Conservation (phyloP, 352 stramenopile species). For the Aphanomyces astaci region DNA sequence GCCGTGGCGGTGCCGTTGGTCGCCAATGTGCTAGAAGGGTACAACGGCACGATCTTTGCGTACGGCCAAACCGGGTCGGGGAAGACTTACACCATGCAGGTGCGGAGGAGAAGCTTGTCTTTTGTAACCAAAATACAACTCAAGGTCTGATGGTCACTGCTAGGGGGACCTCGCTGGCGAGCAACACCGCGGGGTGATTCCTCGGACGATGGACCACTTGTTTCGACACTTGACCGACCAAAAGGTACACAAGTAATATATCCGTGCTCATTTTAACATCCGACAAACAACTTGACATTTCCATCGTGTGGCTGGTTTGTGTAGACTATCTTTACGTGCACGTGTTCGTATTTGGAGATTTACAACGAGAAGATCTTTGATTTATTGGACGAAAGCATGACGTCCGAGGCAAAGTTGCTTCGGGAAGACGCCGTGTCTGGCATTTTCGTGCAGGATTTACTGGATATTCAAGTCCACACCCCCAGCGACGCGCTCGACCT, state of each 20-base stretch:
- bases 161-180: constrained; percentile 37
- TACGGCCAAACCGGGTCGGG: constrained; percentile 83
- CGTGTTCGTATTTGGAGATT: constrained; percentile 84
- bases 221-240: constrained; percentile 58
- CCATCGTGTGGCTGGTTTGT: constrained; percentile 36
- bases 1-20: constrained; percentile 60
- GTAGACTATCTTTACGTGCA: constrained; percentile 39
- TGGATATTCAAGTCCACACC: constrained; percentile 52
- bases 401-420: constrained; percentile 47
- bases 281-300: constrained; percentile 25
- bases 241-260: too few relatives aligned
- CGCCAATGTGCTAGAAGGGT: constrained; percentile 73
- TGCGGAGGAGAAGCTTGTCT: constrained; percentile 27
- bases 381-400: constrained; percentile 52
- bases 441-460: constrained; percentile 75
- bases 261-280: too few relatives aligned
- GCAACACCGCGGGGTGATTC: constrained; percentile 59
- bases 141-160: not conserved
- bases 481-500: constrained; percentile 59
- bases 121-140: too few relatives aligned
- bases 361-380: constrained; percentile 89
- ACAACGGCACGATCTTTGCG: constrained; percentile 85
- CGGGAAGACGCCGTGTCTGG: constrained; percentile 67
- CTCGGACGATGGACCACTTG: constrained; percentile 72
- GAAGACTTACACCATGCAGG: constrained; percentile 85